A percentile compares a stretch with the other conserved stretches of the same genome.
Conservation (phyloP, 2,329 filamentous ascomycete genomes). For the Cladophialophora bantiana region DNA sequence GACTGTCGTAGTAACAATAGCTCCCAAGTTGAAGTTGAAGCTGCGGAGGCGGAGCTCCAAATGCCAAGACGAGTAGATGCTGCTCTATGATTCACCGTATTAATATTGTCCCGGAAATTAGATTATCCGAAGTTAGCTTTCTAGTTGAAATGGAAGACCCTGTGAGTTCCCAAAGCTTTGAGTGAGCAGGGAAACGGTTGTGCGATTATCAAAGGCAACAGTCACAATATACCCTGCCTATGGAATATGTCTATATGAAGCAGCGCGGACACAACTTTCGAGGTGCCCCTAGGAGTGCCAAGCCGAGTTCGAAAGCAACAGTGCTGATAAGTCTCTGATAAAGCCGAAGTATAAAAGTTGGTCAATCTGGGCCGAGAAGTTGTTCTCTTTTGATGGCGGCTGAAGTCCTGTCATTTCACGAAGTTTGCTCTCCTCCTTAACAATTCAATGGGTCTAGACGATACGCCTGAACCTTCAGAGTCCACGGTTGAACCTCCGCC, state of each 20-base stretch:
- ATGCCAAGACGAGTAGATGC: conserved; percentile 5
- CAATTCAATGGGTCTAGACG: neutral
- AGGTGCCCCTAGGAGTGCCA: neutral
- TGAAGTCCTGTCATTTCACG: neutral
- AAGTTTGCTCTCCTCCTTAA: neutral
- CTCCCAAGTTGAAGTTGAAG: conserved; percentile 13
- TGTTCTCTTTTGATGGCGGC: neutral
- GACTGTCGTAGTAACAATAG: neutral
- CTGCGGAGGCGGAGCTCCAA: conserved; percentile 39
- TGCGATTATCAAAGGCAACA: neutral
- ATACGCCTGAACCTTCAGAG: neutral
- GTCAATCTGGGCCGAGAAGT: neutral
- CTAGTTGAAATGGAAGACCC: neutral
- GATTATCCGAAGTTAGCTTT: neutral
- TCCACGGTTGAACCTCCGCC: neutral
- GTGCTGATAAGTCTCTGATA: neutral
- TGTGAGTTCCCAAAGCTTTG: too few species aligned
- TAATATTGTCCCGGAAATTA: neutral
- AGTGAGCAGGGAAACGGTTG: neutral
- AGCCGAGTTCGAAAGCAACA: conserved; percentile 7
- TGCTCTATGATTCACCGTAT: neutral
- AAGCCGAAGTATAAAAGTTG: neutral
- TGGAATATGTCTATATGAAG: too few species aligned
- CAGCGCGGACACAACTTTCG: too few species aligned
- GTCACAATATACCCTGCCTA: too few species aligned